A percentile compares a stretch with the other conserved stretches of the same genome.
Conservation (phyloP, 805 yeast genomes). For the Tetrapisispora namnaoensis region DNA sequence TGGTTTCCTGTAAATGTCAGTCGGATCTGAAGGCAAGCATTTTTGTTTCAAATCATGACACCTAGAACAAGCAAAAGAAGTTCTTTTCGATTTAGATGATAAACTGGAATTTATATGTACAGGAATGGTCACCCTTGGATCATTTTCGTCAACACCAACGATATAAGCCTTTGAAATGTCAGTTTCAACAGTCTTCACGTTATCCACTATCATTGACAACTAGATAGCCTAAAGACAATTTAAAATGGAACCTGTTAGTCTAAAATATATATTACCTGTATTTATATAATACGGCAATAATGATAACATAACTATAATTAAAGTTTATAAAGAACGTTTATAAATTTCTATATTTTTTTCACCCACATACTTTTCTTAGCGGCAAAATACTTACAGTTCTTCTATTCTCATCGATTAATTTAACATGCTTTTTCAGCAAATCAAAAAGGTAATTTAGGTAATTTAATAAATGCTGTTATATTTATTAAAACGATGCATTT, state of each 20-base stretch:
- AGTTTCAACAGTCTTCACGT: not conserved
- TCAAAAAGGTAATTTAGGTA: too few species aligned
- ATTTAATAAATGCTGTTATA: too few species aligned
- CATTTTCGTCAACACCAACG: constrained; percentile 18
- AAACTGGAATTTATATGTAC: constrained; percentile 14
- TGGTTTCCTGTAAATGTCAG: constrained; percentile 46
- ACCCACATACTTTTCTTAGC: too few species aligned
- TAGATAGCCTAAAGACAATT: not conserved
- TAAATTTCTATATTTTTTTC: too few species aligned
- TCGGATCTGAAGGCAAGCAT: constrained; percentile 54
- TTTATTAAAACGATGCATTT: not conserved
- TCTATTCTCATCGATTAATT: too few species aligned
- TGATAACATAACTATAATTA: too few species aligned
- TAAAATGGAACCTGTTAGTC: not conserved
- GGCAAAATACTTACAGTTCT: too few species aligned
- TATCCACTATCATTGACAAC: not conserved
- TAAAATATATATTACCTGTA: too few species aligned
- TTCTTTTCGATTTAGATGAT: constrained; percentile 23
- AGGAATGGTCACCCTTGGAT: constrained; percentile 16
- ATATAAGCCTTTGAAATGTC: constrained; percentile 6
- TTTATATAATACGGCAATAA: too few species aligned
- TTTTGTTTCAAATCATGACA: constrained; percentile 80
- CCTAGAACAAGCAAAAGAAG: constrained; percentile 28
- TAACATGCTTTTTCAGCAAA: too few species aligned
- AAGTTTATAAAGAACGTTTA: too few species aligned